Conservation (phyloP, 1,284 basidiomycete genomes). For the Marasmius sp. region DNA sequence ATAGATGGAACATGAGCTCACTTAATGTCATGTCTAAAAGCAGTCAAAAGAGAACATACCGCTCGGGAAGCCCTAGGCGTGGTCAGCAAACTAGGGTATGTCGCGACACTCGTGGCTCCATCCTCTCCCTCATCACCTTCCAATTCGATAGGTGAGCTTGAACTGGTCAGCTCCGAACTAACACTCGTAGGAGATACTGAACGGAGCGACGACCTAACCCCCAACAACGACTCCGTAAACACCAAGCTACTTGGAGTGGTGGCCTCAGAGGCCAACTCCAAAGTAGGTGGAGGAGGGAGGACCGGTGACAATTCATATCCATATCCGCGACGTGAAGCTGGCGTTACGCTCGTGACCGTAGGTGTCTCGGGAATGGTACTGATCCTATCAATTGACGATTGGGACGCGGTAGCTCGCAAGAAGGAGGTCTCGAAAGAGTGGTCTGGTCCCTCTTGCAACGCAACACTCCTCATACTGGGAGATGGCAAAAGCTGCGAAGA, state of each 20-base stretch:
- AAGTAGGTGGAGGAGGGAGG: conserved; percentile 35
- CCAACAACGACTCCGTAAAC: conserved; percentile 12
- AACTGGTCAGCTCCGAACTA: conserved; percentile 34
- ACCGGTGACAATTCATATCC: conserved; percentile 30
- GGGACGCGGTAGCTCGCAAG: conserved; percentile 47
- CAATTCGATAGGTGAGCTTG: conserved; percentile 27
- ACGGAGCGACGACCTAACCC: conserved; percentile 22
- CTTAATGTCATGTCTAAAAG: neutral
- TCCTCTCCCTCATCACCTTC: conserved; percentile 14
- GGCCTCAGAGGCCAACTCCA: conserved; percentile 26
- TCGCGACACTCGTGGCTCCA: conserved; percentile 26
- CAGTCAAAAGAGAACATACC: conserved; percentile 29
- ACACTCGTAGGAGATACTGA: conserved; percentile 37
- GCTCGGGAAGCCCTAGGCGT: conserved; percentile 33
- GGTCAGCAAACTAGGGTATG: conserved; percentile 57
- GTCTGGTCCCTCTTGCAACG: conserved; percentile 58
- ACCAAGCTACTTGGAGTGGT: conserved; percentile 32
- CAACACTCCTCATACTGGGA: conserved; percentile 58
- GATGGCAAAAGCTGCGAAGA: conserved; percentile 67
- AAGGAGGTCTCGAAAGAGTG: conserved; percentile 62
- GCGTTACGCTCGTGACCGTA: conserved; percentile 27
- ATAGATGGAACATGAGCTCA: neutral
- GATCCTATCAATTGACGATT: conserved; percentile 42
- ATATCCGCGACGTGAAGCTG: conserved; percentile 30
- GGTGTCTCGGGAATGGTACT: conserved; percentile 43